phyloP scores from a whole-genome alignment of 495 filamentous ascomycete genomes.

The Jackrogersella minutella region DNA sequence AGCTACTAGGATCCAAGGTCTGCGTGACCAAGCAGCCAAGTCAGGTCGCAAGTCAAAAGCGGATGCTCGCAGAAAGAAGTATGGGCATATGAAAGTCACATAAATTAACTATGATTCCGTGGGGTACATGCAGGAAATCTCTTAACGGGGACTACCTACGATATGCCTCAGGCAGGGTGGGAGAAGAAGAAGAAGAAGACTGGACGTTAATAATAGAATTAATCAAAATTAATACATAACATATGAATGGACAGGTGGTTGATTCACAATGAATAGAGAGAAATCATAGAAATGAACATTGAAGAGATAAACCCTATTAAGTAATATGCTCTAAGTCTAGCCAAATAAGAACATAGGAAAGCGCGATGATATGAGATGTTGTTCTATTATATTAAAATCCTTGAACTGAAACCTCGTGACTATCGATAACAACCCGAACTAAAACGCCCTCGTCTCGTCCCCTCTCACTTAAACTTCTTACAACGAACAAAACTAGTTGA shows the following conservation, averaged over 20 bases:
- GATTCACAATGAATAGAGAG: no score
- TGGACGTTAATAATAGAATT: conserved; percentile 39
- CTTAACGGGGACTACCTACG: conserved; percentile 6
- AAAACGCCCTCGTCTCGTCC: no score
- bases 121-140: conserved; percentile 29
- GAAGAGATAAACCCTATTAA: neutral
- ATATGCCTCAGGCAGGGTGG: neutral
- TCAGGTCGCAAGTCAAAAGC: neutral
- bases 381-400: conserved; percentile 1
- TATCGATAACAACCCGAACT: neutral
- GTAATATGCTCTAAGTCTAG: neutral
- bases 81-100: neutral
- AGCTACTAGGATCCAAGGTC: neutral
- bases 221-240: conserved; percentile 24
- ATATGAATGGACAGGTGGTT: conserved; percentile 7
- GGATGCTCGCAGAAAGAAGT: neutral
- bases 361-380: neutral
- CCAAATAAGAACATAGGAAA: neutral
- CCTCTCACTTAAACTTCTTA: no score
- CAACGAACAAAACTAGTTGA: neutral
- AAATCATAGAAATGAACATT: conserved; percentile 5
- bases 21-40: neutral
- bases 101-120: conserved; percentile 9
- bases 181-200: no score
- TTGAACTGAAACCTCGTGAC: neutral